Conservation (phyloP, 2,329 filamentous ascomycete species). For the Myriosclerotinia curreyana region DNA sequence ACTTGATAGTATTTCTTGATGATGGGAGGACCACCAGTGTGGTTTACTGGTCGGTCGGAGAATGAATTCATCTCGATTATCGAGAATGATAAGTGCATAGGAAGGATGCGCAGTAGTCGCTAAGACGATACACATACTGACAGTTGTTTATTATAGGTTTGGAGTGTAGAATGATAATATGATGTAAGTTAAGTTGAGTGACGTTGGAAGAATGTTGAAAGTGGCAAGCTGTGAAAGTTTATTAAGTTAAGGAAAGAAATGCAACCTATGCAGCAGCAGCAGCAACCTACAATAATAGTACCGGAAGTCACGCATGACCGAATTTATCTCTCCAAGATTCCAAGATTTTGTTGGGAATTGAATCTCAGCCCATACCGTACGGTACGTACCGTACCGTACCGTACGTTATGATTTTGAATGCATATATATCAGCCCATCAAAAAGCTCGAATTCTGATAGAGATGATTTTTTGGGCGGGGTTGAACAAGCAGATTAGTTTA, state of each 20-base stretch:
- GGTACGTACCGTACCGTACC: no score
- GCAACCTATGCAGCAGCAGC: no score
- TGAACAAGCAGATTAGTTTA: not conserved
- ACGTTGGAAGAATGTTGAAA: constrained; percentile 19
- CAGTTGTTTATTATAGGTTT: constrained; percentile 9
- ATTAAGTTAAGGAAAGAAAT: constrained; percentile 4
- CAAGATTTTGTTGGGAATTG: not conserved
- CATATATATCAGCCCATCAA: not conserved
- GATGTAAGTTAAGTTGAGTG: not conserved
- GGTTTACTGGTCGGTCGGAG: constrained; percentile 61
- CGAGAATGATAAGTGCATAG: constrained; percentile 71
- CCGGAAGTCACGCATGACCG: no score
- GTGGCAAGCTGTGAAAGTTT: constrained; percentile 3
- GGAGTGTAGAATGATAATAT: not conserved
- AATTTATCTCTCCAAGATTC: no score
- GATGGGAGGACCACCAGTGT: constrained; percentile 54
- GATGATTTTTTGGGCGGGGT: constrained; percentile 5
- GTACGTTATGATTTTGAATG: no score
- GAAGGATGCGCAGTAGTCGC: constrained; percentile 72
- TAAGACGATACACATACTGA: constrained; percentile 71
- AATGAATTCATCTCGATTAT: constrained; percentile 76
- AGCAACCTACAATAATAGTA: no score
- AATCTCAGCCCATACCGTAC: not conserved
- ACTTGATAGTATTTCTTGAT: constrained; percentile 51
- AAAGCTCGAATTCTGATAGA: not conserved